Conservation (phyloP, 1,139 yeast species). For the Suhomyces wounanorum region DNA sequence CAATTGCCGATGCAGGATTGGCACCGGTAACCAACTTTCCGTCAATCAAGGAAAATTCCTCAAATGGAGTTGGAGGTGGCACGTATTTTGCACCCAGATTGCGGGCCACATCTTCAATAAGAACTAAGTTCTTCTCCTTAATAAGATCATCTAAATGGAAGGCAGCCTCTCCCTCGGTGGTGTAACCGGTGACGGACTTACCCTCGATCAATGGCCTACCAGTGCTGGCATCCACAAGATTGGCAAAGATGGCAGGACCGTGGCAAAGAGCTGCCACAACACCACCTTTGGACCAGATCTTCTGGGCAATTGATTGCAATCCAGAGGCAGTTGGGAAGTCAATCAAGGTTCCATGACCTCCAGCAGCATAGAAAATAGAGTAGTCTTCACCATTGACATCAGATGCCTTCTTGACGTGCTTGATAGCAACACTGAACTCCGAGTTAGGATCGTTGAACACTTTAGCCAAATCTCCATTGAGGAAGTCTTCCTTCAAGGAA, state of each 20-base stretch:
- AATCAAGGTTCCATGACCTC: slow-evolving; percentile 25
- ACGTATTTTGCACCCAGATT: slow-evolving; percentile 22
- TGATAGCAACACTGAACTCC: slow-evolving; percentile 18
- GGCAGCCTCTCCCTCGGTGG: slow-evolving; percentile 21
- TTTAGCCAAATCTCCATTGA: slow-evolving; percentile 18
- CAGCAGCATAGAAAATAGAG: slow-evolving; percentile 25
- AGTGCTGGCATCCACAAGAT: slow-evolving; percentile 15
- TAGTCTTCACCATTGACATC: slow-evolving; percentile 21
- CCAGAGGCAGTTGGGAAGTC: slow-evolving; percentile 25
- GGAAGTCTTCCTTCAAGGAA: slow-evolving; percentile 18
- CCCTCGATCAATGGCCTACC: slow-evolving; percentile 22
- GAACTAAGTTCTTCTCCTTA: slow-evolving; percentile 15
- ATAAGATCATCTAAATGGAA: slow-evolving; percentile 15
- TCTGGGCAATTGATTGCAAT: slow-evolving; percentile 19
- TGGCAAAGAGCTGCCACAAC: slow-evolving; percentile 27
- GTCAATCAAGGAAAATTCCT: slow-evolving; percentile 20
- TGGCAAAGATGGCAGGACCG: slow-evolving; percentile 24
- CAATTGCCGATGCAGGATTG: slow-evolving; percentile 48
- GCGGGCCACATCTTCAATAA: slow-evolving; percentile 17
- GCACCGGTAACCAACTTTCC: slow-evolving; percentile 26
- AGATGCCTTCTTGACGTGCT: slow-evolving; percentile 19
- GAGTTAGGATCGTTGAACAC: slow-evolving; percentile 17
- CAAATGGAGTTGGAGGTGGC: slow-evolving; percentile 22
- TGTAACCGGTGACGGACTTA: slow-evolving; percentile 25
- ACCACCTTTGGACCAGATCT: slow-evolving; percentile 20